Evolutionary conservation across 2,329 filamentous ascomycete species (phyloP).

Genomic region (Alternaria brassicae): DNA sequence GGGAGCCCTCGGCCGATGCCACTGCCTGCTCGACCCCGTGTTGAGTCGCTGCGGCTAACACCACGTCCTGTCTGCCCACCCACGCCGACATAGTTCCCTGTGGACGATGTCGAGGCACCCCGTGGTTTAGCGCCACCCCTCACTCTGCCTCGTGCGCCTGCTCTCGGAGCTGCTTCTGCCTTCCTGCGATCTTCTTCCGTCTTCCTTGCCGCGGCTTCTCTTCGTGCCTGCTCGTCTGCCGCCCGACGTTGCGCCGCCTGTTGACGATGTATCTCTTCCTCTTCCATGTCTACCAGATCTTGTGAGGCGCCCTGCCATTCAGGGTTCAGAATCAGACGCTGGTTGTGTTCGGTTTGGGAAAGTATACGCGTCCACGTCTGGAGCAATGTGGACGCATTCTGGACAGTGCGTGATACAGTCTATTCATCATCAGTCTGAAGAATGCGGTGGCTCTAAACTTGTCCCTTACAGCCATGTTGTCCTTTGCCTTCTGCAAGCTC

Average conservation of each 20-base stretch:
- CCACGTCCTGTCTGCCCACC: constrained; percentile 59
- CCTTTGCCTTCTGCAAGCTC: constrained; percentile 73
- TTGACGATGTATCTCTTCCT: constrained; percentile 74
- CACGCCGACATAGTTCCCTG: constrained; percentile 52
- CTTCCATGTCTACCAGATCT: constrained; percentile 86
- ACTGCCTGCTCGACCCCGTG: constrained; percentile 52
- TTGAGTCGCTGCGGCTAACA: constrained; percentile 55
- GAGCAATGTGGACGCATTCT: constrained; percentile 85
- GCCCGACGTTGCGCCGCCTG: constrained; percentile 79
- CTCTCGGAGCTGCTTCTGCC: constrained; percentile 63
- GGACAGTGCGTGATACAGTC: constrained; percentile 86
- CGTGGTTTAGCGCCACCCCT: constrained; percentile 47
- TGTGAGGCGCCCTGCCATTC: constrained; percentile 88
- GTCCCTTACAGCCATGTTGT: constrained; percentile 74
- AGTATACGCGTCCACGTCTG: constrained; percentile 97
- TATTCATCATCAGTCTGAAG: constrained; percentile 43
- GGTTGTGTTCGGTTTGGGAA: constrained; percentile 96
- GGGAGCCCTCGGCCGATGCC: constrained; percentile 53
- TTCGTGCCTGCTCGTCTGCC: constrained; percentile 78
- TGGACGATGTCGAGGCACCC: constrained; percentile 39
- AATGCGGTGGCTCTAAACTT: not conserved
- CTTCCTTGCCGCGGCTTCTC: constrained; percentile 69
- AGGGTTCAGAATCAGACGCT: constrained; percentile 86
- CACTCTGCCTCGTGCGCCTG: constrained; percentile 45
- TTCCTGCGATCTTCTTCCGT: constrained; percentile 62